phyloP scores from a whole-genome alignment of 2,329 filamentous ascomycete species.

The Metarhizium robertsii region DNA sequence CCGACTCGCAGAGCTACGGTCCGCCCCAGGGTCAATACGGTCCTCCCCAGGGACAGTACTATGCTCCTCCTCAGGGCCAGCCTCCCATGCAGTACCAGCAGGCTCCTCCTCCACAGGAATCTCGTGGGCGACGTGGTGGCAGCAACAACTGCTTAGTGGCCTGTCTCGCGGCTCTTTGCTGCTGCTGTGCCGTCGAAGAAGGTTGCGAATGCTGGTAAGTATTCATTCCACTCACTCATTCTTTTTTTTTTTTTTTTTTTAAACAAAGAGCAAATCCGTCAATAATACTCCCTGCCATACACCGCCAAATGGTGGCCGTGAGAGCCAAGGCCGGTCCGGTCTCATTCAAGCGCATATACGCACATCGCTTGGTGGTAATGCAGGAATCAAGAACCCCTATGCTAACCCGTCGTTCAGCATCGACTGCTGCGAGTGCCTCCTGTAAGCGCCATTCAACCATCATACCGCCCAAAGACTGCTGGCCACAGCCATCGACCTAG shows the following conservation, averaged over 20 bases:
- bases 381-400: background rate
- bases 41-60: conserved; percentile 23
- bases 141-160: conserved; percentile 34
- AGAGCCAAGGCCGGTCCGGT: background rate
- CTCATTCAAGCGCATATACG: background rate
- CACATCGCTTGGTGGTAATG: background rate
- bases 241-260: background rate
- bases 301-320: background rate
- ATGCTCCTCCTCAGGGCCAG: conserved; percentile 23
- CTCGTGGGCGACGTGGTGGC: conserved; percentile 18
- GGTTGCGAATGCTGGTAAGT: conserved; percentile 41
- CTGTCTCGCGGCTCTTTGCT: conserved; percentile 40
- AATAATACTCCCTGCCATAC: background rate
- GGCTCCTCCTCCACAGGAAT: conserved; percentile 21
- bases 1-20: conserved; percentile 16
- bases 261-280: background rate
- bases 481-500: background rate
- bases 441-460: conserved; percentile 13
- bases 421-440: conserved; percentile 32
- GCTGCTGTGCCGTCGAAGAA: conserved; percentile 41
- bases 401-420: conserved; percentile 16
- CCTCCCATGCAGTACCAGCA: conserved; percentile 36
- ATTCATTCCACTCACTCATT: background rate
- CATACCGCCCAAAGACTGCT: background rate
- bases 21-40: conserved; percentile 22